phyloP scores from a whole-genome alignment of 768 basidiomycete genomes.

The Tulasnella sp. region DNA sequence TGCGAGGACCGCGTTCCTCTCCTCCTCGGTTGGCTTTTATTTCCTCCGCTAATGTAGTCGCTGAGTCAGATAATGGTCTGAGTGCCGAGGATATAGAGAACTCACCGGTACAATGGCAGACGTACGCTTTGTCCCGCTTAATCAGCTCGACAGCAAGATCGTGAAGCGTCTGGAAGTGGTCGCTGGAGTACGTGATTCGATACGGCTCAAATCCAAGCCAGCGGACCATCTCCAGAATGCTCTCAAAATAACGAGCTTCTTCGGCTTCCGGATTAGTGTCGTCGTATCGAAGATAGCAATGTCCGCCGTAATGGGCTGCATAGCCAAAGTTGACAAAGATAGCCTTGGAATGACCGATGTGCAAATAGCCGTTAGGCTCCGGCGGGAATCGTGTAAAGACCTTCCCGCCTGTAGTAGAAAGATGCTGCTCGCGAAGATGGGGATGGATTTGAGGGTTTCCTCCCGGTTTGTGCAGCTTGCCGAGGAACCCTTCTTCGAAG shows the following conservation, averaged over 20 bases:
- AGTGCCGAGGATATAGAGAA: slow-evolving; percentile 18
- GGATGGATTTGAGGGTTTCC: slow-evolving; percentile 81
- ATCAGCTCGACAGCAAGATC: slow-evolving; percentile 82
- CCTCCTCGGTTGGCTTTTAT: slow-evolving; percentile 82
- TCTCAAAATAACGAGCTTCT: slow-evolving; percentile 92
- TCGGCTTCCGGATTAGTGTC: slow-evolving; percentile 99
- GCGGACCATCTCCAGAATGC: slow-evolving; percentile 85
- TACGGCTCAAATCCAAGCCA: slow-evolving; percentile 98
- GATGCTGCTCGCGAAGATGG: slow-evolving; percentile 66
- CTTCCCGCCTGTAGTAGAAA: slow-evolving; percentile 63
- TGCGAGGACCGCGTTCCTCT: slow-evolving; percentile 64
- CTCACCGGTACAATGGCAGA: slow-evolving; percentile 92
- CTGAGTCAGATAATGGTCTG: not conserved
- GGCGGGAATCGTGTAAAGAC: slow-evolving; percentile 97
- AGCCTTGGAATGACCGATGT: slow-evolving; percentile 95
- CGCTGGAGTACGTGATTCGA: slow-evolving; percentile 98
- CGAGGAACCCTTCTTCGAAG: slow-evolving; percentile 92
- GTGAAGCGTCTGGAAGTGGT: slow-evolving; percentile 83
- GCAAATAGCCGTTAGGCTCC: slow-evolving; percentile 94
- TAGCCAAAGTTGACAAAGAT: slow-evolving; percentile 99
- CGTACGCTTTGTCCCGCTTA: slow-evolving; percentile 83
- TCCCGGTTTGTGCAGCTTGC: slow-evolving; percentile 83
- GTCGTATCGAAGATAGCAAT: slow-evolving; percentile 90
- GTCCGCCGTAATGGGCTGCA: slow-evolving; percentile 85
- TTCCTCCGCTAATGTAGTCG: slow-evolving; percentile 58